Evolutionary conservation across 371 early-diverging fungal species (phyloP), one percentile per base, ranked within the genome.

Genomic region (Conidiobolus incongruus): DNA sequence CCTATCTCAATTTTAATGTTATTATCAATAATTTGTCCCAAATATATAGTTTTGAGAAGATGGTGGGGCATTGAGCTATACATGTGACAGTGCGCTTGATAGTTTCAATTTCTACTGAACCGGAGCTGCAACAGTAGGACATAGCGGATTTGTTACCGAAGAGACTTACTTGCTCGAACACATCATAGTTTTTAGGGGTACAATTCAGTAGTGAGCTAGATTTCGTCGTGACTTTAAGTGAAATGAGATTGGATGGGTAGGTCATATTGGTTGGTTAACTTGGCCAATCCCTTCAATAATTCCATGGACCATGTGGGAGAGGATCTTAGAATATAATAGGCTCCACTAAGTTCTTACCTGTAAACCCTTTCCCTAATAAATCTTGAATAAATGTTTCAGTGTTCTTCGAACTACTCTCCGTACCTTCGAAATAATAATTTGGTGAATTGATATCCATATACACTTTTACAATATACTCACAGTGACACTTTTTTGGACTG

Each of bases 71-170:
- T 55, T 93, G 94, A 3, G 85, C 66, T 29, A 93, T 55, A 31
- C 82, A 84, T 0, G 75, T 71, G 12, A 69, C 65, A 28, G 56
- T 46, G 12, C 59, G 54, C 35, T 63, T 66, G 44, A 89, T 47
- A 31, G 81, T 40, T 6, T 52, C 55, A 11, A 75, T 52, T 46
- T 93, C 91, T 2, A 66, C 67, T 0, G 72, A 69, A 8, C 65
- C 58, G 63, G 86, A 68, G 60, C 89, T 81, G 16, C 91, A 75
- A 47, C 88, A 82, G 55, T 93, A 91, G n/a, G 90, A 91, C 81
- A 91, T 78, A 47, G 88, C 76, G 10, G 83, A 65, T 1, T 66
- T 62, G 17, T 63, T 53, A 35, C 57, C 66, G 40, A 81, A 62
- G 33, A 93, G 63, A 0, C 72, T 72, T 47, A 66, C 65, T 22